Conservation (phyloP, 2,329 filamentous ascomycete genomes). For the Dichotomopilus funicola region DNA sequence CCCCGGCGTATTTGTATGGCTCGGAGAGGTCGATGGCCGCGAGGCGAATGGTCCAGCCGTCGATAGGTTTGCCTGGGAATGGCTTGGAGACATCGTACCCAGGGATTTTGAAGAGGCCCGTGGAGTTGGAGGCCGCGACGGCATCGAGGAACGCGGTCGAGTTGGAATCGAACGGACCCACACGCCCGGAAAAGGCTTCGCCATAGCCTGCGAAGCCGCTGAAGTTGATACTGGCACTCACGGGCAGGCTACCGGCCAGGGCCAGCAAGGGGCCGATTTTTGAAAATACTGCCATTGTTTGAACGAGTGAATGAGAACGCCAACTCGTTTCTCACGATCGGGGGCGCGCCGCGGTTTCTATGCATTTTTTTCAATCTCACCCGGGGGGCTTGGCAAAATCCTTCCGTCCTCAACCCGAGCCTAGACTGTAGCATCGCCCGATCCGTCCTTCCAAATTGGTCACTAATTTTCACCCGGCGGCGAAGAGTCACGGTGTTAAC, state of each 20-base stretch:
- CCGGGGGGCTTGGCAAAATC: neutral
- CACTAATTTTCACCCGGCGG: neutral
- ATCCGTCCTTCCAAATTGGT: neutral
- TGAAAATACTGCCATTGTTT: neutral
- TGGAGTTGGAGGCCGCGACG: conserved; percentile 9
- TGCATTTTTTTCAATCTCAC: too few species aligned
- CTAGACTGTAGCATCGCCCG: neutral
- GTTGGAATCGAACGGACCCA: conserved; percentile 12
- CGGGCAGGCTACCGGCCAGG: neutral
- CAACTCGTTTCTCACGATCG: too few species aligned
- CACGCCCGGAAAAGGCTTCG: neutral
- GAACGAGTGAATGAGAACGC: too few species aligned
- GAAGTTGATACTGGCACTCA: neutral
- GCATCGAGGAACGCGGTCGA: conserved; percentile 5
- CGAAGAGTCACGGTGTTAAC: neutral
- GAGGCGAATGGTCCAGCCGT: conserved; percentile 12
- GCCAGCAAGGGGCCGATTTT: neutral
- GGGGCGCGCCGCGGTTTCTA: too few species aligned
- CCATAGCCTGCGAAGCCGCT: conserved; percentile 10
- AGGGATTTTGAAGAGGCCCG: conserved; percentile 10
- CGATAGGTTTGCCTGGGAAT: conserved; percentile 7
- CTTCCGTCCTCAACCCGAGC: neutral
- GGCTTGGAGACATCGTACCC: conserved; percentile 15
- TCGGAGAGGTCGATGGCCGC: conserved; percentile 9
- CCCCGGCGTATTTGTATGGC: neutral